These are phyloP conservation scores for Amphibolis antarctica DNA, from an alignment of 106 monocot species.

Conservation along the genomic window DNA sequence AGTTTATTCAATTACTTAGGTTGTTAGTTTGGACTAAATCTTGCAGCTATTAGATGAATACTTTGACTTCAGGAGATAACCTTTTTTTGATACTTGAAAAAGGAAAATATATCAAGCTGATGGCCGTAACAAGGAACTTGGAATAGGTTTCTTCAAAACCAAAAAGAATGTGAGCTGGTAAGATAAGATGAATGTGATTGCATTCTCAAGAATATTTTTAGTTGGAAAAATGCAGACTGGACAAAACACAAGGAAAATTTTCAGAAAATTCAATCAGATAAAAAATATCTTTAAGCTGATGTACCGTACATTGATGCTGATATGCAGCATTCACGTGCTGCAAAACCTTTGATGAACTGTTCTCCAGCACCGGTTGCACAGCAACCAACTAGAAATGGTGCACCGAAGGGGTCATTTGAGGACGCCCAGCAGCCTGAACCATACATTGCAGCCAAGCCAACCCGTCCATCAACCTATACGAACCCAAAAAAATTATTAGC, in stretches of 20 bases:
- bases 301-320: constrained; percentile 63
- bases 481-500: background rate
- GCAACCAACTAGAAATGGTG: constrained; percentile 68
- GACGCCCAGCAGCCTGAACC: constrained; percentile 98
- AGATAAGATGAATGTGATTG: too few species aligned
- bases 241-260: background rate
- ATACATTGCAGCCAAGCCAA: constrained; percentile 91
- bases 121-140: too few species aligned
- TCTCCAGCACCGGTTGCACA: constrained; percentile 97
- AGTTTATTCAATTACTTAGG: too few species aligned
- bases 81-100: too few species aligned
- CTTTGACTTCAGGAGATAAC: too few species aligned
- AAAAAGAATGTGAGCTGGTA: too few species aligned
- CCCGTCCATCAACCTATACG: constrained; percentile 79
- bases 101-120: too few species aligned
- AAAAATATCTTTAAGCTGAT: background rate
- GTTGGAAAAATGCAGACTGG: background rate
- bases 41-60: too few species aligned
- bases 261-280: background rate
- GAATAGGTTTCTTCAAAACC: too few species aligned
- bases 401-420: constrained; percentile 66
- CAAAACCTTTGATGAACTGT: constrained; percentile 81
- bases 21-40: too few species aligned
- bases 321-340: constrained; percentile 82
- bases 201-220: too few species aligned